Evolutionary conservation across 768 basidiomycete species (phyloP), one percentile per base, ranked within the genome.

Genomic region (Tulasnella sp.): DNA sequence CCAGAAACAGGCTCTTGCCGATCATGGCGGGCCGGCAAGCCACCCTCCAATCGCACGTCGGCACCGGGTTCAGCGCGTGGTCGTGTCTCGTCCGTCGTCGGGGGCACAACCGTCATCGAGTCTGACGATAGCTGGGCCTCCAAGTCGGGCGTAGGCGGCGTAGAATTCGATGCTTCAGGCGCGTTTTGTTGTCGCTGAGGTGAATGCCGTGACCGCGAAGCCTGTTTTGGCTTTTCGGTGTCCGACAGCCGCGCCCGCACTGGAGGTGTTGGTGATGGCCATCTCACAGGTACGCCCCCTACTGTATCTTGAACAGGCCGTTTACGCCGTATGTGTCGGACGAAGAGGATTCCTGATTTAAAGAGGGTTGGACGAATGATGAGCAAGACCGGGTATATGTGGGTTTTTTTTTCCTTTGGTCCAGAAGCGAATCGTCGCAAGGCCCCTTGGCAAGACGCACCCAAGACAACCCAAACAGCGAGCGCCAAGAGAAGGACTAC

Each of bases 321-420:
- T 31, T 74, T 74, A 12, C 52, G 73, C n/a, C 73, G 42, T 17
- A 74, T n/a, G 37, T 74, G 34, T 17, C 73, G 73, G 17, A 74
- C 54, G 73, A 74, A 74, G 36, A 58, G 54, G 34, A 31, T 2
- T 4, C 73, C 73, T 74, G 31, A 11, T 5, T 17, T 5, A 12
- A 15, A n/a, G 12, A 8, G 36, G 17, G 7, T 19, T 1, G 25
- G 45, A 11, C 71, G 40, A 40, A 34, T n/a, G 45, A 45, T 49
- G 31, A 42, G 31, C n/a, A 5, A 4, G 19, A 34, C n/a, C 42
- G 25, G 39, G 37, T 40, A 12, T 8, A 31, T 9, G 38, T n/a
- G n/a, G n/a, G n/a, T n/a, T n/a, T n/a, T n/a, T n/a, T n/a, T n/a
- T n/a, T n/a, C n/a, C 3, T 36, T 3, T n/a, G 36, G 34, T 42